Percentiles rank a stretch among this genome's conserved stretches.
These are phyloP conservation scores for Aspergillus hancockii DNA, from an alignment of 495 filamentous ascomycete species.

Conservation along the genomic window DNA sequence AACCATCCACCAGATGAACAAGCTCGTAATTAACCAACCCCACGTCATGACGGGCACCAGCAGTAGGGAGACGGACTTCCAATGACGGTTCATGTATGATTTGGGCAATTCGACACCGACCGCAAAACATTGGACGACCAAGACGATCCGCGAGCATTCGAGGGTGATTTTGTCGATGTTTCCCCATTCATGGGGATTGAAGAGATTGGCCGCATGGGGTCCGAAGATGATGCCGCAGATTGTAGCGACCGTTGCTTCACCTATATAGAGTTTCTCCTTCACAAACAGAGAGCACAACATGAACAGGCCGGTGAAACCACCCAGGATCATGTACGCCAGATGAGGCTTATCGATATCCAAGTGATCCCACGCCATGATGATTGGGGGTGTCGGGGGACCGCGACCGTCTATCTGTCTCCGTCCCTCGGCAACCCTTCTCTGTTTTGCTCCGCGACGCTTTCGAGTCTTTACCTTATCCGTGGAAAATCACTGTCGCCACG, in stretches of 20 bases:
- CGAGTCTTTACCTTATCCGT: not conserved
- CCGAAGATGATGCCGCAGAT: slow-evolving; percentile 97
- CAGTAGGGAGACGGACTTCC: slow-evolving; percentile 87
- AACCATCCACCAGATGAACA: slow-evolving; percentile 98
- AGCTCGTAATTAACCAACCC: slow-evolving; percentile 90
- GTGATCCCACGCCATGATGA: slow-evolving; percentile 87
- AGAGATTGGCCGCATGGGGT: slow-evolving; percentile 88
- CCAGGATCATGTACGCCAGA: slow-evolving; percentile 97
- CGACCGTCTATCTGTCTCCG: not conserved
- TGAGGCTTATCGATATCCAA: slow-evolving; percentile 92
- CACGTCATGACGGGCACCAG: slow-evolving; percentile 96
- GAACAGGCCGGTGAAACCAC: slow-evolving; percentile 96
- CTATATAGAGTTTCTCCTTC: slow-evolving; percentile 98
- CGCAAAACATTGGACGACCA: slow-evolving; percentile 99
- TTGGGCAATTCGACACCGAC: slow-evolving; percentile 98
- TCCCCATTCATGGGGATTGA: slow-evolving; percentile 84
- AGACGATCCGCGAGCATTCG: slow-evolving; percentile 94
- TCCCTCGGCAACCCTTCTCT: not conserved
- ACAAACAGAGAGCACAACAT: slow-evolving; percentile 98
- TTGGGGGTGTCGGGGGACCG: slow-evolving; percentile 1
- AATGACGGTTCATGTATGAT: slow-evolving; percentile 96
- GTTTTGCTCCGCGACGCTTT: not conserved
- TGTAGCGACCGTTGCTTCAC: slow-evolving; percentile 96
- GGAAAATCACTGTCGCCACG: not conserved
- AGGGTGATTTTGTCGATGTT: slow-evolving; percentile 94